Percentiles rank a stretch among this genome's conserved stretches.
These are phyloP conservation scores for Penicillium parvum DNA, from an alignment of 495 filamentous ascomycete genomes.

Conservation along the genomic window DNA sequence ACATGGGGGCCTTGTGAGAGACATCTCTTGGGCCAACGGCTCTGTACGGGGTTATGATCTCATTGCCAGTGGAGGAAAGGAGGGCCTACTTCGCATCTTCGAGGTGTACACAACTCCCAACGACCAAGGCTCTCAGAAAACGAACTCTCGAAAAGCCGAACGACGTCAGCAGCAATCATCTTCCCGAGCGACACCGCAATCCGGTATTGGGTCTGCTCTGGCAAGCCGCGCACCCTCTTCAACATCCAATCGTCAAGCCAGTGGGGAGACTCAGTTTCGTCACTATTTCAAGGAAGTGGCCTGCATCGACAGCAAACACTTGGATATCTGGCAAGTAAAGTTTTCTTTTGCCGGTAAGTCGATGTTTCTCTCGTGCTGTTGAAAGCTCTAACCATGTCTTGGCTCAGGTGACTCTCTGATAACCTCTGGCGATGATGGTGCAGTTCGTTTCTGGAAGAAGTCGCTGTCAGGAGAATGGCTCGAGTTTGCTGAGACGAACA, in stretches of 20 bases:
- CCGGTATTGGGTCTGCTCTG: constrained; percentile 49
- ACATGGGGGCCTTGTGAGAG: constrained; percentile 74
- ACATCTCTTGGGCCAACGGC: constrained; percentile 88
- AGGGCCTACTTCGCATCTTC: constrained; percentile 83
- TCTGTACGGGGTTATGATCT: constrained; percentile 83
- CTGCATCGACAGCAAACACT: constrained; percentile 45
- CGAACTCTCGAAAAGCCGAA: constrained; percentile 30
- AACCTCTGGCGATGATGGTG: constrained; percentile 47
- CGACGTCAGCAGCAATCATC: constrained; percentile 31
- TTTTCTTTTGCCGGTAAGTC: constrained; percentile 44
- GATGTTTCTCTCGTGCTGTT: background rate
- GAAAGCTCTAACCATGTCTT: constrained; percentile 3
- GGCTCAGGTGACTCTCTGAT: constrained; percentile 44
- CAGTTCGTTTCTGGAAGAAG: constrained; percentile 50
- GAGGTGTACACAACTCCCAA: constrained; percentile 57
- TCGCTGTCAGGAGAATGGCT: constrained; percentile 45
- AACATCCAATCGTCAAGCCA: constrained; percentile 29
- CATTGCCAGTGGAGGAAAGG: constrained; percentile 86
- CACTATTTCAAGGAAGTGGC: constrained; percentile 46
- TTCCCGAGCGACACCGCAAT: constrained; percentile 38
- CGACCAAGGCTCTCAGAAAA: constrained; percentile 24
- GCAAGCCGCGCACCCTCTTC: constrained; percentile 37
- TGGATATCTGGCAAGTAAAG: constrained; percentile 49
- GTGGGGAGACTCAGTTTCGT: constrained; percentile 35
- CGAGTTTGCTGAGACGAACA: constrained; percentile 47